These are phyloP conservation scores for Starmerella riodocensis DNA, from an alignment of 805 yeast species.

Conservation along the genomic window DNA sequence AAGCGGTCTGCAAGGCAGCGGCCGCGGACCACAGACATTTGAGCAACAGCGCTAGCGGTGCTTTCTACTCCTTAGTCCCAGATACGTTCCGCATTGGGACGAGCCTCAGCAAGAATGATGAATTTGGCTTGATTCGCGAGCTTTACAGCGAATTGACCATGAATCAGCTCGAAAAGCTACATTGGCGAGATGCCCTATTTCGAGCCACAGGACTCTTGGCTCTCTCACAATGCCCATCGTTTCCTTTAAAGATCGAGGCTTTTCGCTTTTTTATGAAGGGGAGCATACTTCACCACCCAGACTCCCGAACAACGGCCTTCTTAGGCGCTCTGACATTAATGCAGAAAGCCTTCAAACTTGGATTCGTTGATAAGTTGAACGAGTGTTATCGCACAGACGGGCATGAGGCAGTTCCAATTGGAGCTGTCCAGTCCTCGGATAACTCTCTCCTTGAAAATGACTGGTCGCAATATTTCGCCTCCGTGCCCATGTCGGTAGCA, in stretches of 20 bases:
- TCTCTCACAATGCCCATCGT: conserved; percentile 20
- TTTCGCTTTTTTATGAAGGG: conserved; percentile 19
- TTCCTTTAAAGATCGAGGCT: conserved; percentile 12
- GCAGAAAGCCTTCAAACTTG: conserved; percentile 35
- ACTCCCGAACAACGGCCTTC: conserved; percentile 32
- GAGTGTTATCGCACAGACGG: conserved; percentile 19
- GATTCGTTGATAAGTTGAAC: conserved; percentile 37
- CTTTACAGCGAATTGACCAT: conserved; percentile 1
- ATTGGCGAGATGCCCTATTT: conserved; percentile 19
- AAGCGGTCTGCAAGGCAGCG: conserved; percentile 7
- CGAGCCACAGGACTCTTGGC: conserved; percentile 16
- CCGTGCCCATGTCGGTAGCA: not conserved
- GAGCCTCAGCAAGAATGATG: not conserved
- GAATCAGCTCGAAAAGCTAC: conserved; percentile 1
- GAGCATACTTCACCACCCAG: conserved; percentile 33
- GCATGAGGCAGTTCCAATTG: not conserved
- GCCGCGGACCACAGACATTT: conserved; percentile 9
- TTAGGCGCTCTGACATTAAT: conserved; percentile 45
- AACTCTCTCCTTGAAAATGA: conserved; percentile 4
- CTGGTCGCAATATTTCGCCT: conserved; percentile 3
- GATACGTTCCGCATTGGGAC: conserved; percentile 34
- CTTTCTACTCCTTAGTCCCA: conserved; percentile 2
- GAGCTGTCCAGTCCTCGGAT: not conserved
- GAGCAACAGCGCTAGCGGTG: conserved; percentile 5
- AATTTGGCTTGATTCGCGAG: not conserved